A percentile compares a stretch with the other conserved stretches of the same genome.
These are phyloP conservation scores for Neofusicoccum cordaticola DNA, from an alignment of 2,329 filamentous ascomycete species.

Conservation along the genomic window DNA sequence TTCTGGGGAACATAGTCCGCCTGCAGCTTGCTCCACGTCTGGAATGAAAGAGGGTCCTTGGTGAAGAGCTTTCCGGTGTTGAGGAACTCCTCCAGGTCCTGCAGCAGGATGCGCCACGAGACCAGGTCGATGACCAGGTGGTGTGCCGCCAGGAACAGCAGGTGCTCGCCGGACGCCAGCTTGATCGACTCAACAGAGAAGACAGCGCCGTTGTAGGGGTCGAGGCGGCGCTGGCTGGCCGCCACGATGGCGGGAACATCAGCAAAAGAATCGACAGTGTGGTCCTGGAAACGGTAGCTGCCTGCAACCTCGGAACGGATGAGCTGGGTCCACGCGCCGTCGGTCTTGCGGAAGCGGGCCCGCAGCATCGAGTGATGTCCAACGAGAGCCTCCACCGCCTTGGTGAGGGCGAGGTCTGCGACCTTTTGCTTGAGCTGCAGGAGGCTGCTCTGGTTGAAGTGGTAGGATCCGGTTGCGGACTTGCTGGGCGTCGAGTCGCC, in stretches of 20 bases:
- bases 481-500: conserved; percentile 20
- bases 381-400: conserved; percentile 26
- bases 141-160: conserved; percentile 21
- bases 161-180: conserved; percentile 18
- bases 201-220: not conserved
- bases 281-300: not conserved
- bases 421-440: conserved; percentile 29
- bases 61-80: conserved; percentile 24
- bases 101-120: conserved; percentile 39
- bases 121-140: conserved; percentile 39
- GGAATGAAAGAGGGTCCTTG: conserved; percentile 35
- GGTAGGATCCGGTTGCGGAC: conserved; percentile 21
- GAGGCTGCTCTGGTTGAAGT: conserved; percentile 36
- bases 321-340: conserved; percentile 30
- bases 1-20: conserved; percentile 21
- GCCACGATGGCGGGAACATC: not conserved
- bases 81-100: conserved; percentile 36
- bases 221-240: not conserved
- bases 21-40: conserved; percentile 37
- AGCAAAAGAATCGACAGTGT: not conserved
- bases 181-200: not conserved
- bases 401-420: conserved; percentile 26
- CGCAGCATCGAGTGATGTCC: conserved; percentile 35
- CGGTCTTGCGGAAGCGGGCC: conserved; percentile 28
- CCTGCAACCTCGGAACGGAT: conserved; percentile 16